phyloP scores from a whole-genome alignment of 176 grass and related monocot genomes.

The Aegilops sharonensis region DNA sequence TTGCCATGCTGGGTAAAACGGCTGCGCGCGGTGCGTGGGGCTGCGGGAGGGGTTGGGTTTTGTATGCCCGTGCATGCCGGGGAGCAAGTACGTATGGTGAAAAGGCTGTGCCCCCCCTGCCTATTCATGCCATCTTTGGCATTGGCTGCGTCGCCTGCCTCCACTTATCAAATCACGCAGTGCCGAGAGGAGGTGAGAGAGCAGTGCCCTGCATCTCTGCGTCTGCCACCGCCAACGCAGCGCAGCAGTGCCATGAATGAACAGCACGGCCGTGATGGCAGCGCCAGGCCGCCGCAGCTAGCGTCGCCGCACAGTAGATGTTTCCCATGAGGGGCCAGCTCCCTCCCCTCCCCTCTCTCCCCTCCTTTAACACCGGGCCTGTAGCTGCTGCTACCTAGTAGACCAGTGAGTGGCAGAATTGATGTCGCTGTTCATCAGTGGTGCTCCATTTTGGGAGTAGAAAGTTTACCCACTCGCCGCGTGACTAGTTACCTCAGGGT shows the following conservation, averaged over 20 bases:
- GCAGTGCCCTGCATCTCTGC: background rate
- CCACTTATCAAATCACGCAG: slow-evolving; percentile 45
- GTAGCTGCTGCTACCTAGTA: background rate
- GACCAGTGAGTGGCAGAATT: background rate
- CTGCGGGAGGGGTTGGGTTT: background rate
- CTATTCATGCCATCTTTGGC: slow-evolving; percentile 46
- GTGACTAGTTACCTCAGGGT: slow-evolving; percentile 5
- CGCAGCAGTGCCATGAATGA: slow-evolving; percentile 41
- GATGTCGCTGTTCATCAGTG: slow-evolving; percentile 4
- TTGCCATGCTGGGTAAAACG: slow-evolving; percentile 4
- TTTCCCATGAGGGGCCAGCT: background rate
- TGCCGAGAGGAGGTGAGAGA: background rate
- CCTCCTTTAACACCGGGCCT: background rate
- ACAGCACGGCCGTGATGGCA: slow-evolving; percentile 35
- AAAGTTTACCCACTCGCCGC: background rate
- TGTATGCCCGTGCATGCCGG: background rate
- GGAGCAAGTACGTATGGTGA: slow-evolving; percentile 2
- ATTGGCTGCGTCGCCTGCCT: slow-evolving; percentile 17
- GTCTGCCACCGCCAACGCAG: background rate
- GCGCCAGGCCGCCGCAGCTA: slow-evolving; percentile 19
- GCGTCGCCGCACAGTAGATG: slow-evolving; percentile 10
- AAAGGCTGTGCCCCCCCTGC: background rate
- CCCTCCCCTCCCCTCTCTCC: background rate
- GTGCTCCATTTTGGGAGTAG: background rate
- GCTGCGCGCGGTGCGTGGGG: background rate